Base-by-base conservation (phyloP, 164 flowering plant genomes). In the Macadamia integrifolia region DNA sequence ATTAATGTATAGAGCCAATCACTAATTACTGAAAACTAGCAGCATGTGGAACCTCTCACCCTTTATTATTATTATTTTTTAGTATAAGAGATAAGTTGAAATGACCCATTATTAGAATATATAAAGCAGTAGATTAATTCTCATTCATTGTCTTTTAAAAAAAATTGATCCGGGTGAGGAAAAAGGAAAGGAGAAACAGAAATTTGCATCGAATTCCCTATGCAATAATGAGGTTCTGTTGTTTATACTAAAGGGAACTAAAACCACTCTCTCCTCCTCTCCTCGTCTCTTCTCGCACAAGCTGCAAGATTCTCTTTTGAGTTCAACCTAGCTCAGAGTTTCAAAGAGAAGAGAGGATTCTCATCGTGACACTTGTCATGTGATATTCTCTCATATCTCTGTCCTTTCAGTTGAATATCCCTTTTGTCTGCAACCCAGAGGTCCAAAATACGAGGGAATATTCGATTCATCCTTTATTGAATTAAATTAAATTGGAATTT, bases 231-330 rank as follows among this genome's bases (percentile, higher is more conserved):
- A 35, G 40, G 40, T 35, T 35, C 40, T 35, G 40, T 23, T 23
- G 40, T 35, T 35, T 5, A 35, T 2, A 35, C 5, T 35, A 35
- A 79, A 77, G 79, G 85, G 23, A 23, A 23, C 23, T 23, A 46
- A 69, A 69, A 66, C 65, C 73, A 80, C 78, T 77, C 23, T 23
- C 23, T 23, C 23, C 23, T 23, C 23, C 0, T 23, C 23, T 23
- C 23, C 23, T 23, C 23, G 0, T 23, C 23, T 23, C 87, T 85
- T 89, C 78, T 67, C 30, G 64, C 79, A 84, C 86, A 89, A 89
- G 81, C 88, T 87, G 88, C 90, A 88, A 80, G 84, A 83, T 80
- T 84, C 87, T 83, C 76, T 58, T 73, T 32, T 35, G 23, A 23
- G 23, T 23, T 23, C 23, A 23, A 23, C 23, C 23, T 23, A 23